These are phyloP conservation scores for Silene noctiflora DNA, from an alignment of 179 eudicot genomes.

Conservation along the genomic window DNA sequence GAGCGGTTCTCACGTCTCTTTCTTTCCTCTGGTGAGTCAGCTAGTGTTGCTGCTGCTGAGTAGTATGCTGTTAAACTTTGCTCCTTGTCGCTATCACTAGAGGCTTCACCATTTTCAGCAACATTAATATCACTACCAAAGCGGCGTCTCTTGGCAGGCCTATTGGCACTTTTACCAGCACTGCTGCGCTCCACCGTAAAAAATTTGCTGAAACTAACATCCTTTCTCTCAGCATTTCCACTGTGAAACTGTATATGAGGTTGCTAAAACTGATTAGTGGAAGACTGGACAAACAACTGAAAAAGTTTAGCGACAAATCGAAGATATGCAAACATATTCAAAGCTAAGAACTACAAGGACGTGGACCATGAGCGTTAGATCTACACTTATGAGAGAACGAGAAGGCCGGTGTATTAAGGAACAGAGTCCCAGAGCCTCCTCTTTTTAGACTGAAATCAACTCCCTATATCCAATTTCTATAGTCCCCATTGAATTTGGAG, in stretches of 20 bases:
- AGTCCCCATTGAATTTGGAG: neutral
- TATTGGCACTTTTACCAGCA: constrained; percentile 40
- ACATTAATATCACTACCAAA: constrained; percentile 44
- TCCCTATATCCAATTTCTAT: neutral
- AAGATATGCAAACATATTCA: neutral
- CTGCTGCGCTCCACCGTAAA: constrained; percentile 40
- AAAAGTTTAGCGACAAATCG: neutral
- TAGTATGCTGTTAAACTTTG: constrained; percentile 65
- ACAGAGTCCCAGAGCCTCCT: neutral
- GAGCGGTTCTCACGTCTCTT: constrained; percentile 85
- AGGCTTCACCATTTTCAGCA: constrained; percentile 59
- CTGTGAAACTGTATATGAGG: constrained; percentile 49
- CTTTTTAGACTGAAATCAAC: neutral
- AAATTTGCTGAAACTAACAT: constrained; percentile 38
- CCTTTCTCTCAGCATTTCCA: constrained; percentile 59
- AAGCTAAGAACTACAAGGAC: constrained; percentile 6
- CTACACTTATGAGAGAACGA: neutral
- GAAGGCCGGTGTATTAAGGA: neutral
- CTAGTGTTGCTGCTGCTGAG: constrained; percentile 64
- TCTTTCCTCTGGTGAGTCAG: constrained; percentile 87
- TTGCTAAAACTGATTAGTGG: constrained; percentile 4
- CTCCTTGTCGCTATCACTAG: constrained; percentile 91
- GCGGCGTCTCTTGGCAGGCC: constrained; percentile 72
- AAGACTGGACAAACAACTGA: neutral
- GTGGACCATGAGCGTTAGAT: neutral